Conservation (phyloP, 768 basidiomycete genomes). For the Termitomyces sp. region DNA sequence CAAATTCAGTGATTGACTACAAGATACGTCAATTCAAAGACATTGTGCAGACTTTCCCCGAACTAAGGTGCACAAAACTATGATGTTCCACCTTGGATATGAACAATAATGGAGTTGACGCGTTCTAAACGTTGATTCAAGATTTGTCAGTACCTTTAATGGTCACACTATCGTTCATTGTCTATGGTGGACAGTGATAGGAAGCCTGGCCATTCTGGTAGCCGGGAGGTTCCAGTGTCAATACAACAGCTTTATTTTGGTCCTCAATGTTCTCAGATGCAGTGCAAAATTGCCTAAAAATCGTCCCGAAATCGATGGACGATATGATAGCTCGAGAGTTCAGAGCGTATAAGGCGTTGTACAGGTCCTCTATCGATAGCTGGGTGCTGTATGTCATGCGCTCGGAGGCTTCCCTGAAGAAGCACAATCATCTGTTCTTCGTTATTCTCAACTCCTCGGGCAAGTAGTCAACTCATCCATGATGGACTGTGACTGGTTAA, state of each 20-base stretch:
- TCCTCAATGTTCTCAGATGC: background rate
- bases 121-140: background rate
- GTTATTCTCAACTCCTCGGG: slow-evolving; percentile 1
- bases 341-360: slow-evolving; percentile 26
- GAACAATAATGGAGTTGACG: background rate
- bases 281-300: background rate
- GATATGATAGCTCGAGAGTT: slow-evolving; percentile 26
- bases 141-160: background rate
- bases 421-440: slow-evolving; percentile 21
- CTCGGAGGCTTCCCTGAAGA: slow-evolving; percentile 21
- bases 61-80: background rate
- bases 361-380: slow-evolving; percentile 11
- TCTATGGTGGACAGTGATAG: background rate
- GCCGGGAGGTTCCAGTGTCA: background rate
- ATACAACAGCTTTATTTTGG: background rate
- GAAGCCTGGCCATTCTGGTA: background rate
- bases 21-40: too few species aligned
- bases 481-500: slow-evolving; percentile 29
- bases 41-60: background rate
- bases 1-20: too few species aligned
- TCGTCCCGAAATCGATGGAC: slow-evolving; percentile 17
- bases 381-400: slow-evolving; percentile 31
- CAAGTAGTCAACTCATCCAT: background rate
- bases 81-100: background rate
- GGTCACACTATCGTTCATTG: background rate